These are phyloP conservation scores for Halophytophthora polymorphica DNA, from an alignment of 352 stramenopile species.

Conservation along the genomic window DNA sequence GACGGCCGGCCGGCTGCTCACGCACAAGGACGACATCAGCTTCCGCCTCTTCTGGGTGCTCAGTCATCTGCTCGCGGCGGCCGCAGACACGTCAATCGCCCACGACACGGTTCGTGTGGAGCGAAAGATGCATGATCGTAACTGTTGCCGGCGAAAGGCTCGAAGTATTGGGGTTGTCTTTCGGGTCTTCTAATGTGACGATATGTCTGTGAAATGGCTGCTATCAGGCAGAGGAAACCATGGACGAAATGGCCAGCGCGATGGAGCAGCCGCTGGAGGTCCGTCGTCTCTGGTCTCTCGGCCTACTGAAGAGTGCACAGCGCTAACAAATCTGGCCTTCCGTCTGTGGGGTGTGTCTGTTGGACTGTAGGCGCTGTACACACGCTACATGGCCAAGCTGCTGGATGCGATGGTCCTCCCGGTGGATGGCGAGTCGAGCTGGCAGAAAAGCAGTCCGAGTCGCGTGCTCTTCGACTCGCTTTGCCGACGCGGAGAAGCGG, in stretches of 20 bases:
- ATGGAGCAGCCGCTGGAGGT: slow-evolving; percentile 44
- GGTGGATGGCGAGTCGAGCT: slow-evolving; percentile 29
- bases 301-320: not conserved
- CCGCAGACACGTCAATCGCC: slow-evolving; percentile 44
- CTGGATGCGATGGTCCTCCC: slow-evolving; percentile 52
- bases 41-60: slow-evolving; percentile 85
- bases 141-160: not conserved
- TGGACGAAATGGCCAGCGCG: slow-evolving; percentile 31
- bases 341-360: not conserved
- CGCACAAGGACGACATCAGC: slow-evolving; percentile 38
- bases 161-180: not conserved
- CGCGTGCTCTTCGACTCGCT: slow-evolving; percentile 79
- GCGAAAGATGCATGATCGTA: not conserved
- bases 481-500: slow-evolving; percentile 55
- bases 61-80: slow-evolving; percentile 63
- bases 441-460: slow-evolving; percentile 60
- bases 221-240: slow-evolving; percentile 33
- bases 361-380: slow-evolving; percentile 48
- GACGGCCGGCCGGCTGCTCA: slow-evolving; percentile 39
- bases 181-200: not conserved
- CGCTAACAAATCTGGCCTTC: too few relatives aligned
- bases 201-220: slow-evolving; percentile 2
- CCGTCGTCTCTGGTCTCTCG: slow-evolving; percentile 2
- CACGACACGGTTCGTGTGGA: slow-evolving; percentile 45
- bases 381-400: slow-evolving; percentile 47